Conservation (phyloP, 2,329 filamentous ascomycete genomes). For the Aspergillus fumigatus region DNA sequence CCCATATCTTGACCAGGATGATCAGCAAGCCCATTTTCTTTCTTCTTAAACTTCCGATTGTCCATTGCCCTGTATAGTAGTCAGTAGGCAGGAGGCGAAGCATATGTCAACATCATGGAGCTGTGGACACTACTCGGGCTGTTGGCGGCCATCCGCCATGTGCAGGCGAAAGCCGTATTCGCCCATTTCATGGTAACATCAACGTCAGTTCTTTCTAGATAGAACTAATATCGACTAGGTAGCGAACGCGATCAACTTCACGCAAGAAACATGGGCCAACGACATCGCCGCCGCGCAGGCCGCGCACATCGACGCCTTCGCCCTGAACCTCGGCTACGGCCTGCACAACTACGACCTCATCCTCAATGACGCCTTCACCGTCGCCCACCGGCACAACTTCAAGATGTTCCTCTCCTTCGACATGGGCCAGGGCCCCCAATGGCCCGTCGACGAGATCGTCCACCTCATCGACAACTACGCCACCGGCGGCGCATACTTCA, state of each 20-base stretch:
- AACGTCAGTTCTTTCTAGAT: too few relatives aligned
- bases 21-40: not conserved
- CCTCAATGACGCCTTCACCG: constrained; percentile 21
- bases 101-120: not conserved
- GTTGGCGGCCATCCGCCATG: constrained; percentile 3
- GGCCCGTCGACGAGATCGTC: constrained; percentile 1
- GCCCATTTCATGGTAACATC: constrained; percentile 31
- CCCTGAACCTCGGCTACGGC: constrained; percentile 34
- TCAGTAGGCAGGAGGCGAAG: not conserved
- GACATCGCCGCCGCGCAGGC: constrained; percentile 35
- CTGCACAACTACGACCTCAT: constrained; percentile 18
- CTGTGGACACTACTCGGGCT: not conserved
- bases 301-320: constrained; percentile 40
- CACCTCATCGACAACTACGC: constrained; percentile 22
- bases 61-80: not conserved
- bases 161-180: constrained; percentile 24
- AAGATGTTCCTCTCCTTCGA: constrained; percentile 37
- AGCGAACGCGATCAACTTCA: constrained; percentile 21
- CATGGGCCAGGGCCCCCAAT: constrained; percentile 20
- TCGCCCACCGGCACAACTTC: constrained; percentile 24
- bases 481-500: constrained; percentile 22
- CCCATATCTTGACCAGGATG: not conserved
- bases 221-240: constrained; percentile 15
- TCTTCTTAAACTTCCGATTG: not conserved
- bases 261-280: constrained; percentile 21